These are phyloP conservation scores for Rasamsonia emersonii DNA, from an alignment of 2,329 filamentous ascomycete genomes.

Conservation along the genomic window DNA sequence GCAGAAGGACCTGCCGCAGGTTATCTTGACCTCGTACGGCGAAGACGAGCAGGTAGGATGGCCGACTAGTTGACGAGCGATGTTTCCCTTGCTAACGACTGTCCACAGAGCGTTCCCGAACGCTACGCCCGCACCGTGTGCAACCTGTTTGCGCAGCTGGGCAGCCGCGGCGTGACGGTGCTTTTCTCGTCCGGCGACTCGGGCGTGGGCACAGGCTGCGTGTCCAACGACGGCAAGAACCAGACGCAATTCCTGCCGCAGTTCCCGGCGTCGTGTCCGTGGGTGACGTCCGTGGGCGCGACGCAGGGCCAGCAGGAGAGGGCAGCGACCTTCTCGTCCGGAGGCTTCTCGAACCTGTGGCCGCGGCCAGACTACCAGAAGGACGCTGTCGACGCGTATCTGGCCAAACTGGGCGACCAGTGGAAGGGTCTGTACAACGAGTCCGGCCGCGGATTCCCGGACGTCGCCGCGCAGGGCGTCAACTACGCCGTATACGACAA, in stretches of 20 bases:
- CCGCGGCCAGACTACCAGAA: conserved; percentile 25
- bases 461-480: conserved; percentile 30
- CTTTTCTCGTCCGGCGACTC: conserved; percentile 44
- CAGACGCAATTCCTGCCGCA: conserved; percentile 33
- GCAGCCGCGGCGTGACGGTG: conserved; percentile 41
- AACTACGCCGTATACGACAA: conserved; percentile 25
- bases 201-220: conserved; percentile 32
- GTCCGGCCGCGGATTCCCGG: conserved; percentile 31
- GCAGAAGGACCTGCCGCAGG: conserved; percentile 23
- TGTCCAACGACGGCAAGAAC: conserved; percentile 26
- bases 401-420: conserved; percentile 17
- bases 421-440: conserved; percentile 24
- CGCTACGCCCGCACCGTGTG: conserved; percentile 32
- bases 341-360: conserved; percentile 34
- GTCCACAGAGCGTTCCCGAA: conserved; percentile 22
- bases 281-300: conserved; percentile 35
- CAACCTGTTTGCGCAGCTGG: conserved; percentile 41
- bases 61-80: background rate
- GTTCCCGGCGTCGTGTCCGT: conserved; percentile 33
- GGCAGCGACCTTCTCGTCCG: conserved; percentile 33
- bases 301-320: conserved; percentile 30
- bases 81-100: background rate
- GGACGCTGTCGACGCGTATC: conserved; percentile 27
- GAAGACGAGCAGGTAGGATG: conserved; percentile 30
- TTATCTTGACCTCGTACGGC: conserved; percentile 34